Conservation (phyloP, 179 eudicot genomes). For the Silene noctiflora region DNA sequence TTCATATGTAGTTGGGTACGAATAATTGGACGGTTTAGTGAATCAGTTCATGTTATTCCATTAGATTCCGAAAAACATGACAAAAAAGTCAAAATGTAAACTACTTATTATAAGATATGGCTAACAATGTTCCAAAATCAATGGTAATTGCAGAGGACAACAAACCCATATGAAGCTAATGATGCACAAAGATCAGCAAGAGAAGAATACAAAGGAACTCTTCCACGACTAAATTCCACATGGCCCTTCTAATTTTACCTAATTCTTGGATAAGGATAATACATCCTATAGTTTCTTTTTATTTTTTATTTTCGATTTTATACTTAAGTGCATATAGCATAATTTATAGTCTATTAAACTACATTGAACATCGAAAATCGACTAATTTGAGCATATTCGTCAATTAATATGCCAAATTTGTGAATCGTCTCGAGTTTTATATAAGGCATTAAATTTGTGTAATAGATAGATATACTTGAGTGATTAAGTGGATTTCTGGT, state of each 20-base stretch:
- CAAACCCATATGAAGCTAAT: slow-evolving; percentile 37
- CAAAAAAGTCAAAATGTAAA: not conserved
- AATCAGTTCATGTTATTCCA: no score
- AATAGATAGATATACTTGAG: no score
- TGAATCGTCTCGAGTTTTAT: not conserved
- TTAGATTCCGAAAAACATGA: no score
- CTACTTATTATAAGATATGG: no score
- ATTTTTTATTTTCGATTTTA: not conserved
- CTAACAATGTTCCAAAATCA: not conserved
- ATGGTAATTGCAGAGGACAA: slow-evolving; percentile 34
- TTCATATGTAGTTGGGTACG: no score
- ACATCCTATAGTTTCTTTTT: not conserved
- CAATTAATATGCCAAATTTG: not conserved
- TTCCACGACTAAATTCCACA: slow-evolving; percentile 39
- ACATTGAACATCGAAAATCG: not conserved
- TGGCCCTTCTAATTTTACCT: slow-evolving; percentile 37
- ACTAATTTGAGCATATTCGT: not conserved
- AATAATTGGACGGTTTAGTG: no score
- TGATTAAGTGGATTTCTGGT: no score
- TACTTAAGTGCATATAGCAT: not conserved
- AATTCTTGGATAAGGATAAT: not conserved
- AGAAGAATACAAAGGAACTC: slow-evolving; percentile 40
- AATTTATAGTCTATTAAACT: not conserved
- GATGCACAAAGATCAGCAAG: slow-evolving; percentile 45
- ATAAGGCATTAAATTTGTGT: no score